Base-by-base conservation (phyloP, 2,329 filamentous ascomycete genomes). In the Cadophora gregata region DNA sequence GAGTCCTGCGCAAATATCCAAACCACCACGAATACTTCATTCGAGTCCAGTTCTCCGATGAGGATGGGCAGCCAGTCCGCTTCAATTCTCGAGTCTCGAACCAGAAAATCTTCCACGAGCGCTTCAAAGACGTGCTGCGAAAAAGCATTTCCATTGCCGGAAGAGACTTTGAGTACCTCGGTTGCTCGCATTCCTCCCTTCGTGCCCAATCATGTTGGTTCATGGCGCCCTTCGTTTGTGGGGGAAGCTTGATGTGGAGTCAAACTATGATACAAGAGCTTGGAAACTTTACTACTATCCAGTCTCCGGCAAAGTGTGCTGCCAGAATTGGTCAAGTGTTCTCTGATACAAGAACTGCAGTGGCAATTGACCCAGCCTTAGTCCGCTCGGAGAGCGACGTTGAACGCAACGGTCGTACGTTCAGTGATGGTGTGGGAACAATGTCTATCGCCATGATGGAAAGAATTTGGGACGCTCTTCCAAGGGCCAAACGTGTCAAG, bases 351-450 rank as follows among this genome's bases (percentile, higher is more conserved):
- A 86, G 86, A 1, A 88, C 83, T 50, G 86, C 90, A 0, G 79
- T 94, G 0, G 76, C 82, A 0, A 77, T 90, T 16, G 72, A 74
- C 24, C 71, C 66, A 5, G 69, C 45, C 14, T 75, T 77, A 2
- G 62, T 73, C 1, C 75, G 78, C 65, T 68, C 76, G 1, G 82
- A 88, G 0, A 70, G 75, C 0, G 88, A 92, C 66, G 80, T 92
- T 1, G 80, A 83, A 66, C 75, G 77, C n/a, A 78, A 84, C 12
- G 80, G 78, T 0, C 83, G 88, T 4, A 83, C 89, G 0, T 96
- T 96, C 75, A 93, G 90, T 67, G 93, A 96, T 74, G 93, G 93
- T 1, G 90, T 92, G 0, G 93, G 93, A 0, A 93, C 88, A 0
- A 86, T 96, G 5, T 95, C 92, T 0, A 73, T 71, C 12, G 80